Base-by-base conservation (phyloP, 2,329 filamentous ascomycete species). In the Aspergillus pseudotamarii region DNA sequence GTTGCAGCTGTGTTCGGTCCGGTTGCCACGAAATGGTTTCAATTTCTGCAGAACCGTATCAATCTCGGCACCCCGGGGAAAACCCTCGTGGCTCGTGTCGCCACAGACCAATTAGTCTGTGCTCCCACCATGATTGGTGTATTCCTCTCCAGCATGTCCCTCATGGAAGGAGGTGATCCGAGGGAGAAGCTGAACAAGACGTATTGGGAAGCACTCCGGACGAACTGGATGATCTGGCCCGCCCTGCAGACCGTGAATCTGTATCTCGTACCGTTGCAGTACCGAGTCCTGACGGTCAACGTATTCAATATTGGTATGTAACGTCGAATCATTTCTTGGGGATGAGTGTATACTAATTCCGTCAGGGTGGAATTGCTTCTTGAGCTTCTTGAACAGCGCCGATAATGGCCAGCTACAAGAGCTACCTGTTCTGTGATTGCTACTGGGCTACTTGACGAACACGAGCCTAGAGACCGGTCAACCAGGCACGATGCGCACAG, bases 361-460 rank as follows among this genome's bases (percentile, higher is more conserved):
- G 16, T 6, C 34, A 66, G 66, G 66, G 2, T 68, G 66, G 64
- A 68, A 66, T 60, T 68, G 66, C 51, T 68, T 68, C 38, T 46
- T 68, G 62, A 66, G 66, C 36, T 60, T 66, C 14, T 36, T 66
- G 21, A 67, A 64, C 56, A 67, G 55, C 53, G 64, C 58, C 4
- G 43, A 61, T 4, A 32, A 8, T 14, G 14, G 6, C 14, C 28
- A 60, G 11, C 3, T 41, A 16, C 41, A 51, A 21, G 50, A 50
- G 38, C 12, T 46, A 3, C 59, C 53, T 3, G 59, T 41, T 32
- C 2, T 43, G 19, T 61, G 48, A 51, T 32, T 34, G 28, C 28
- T n/a, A 3, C 48, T 34, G 19, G 3, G 10, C 3, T 30, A 50
- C 0, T 48, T 1, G 12, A 19, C 5, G 19, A 9, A 6, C 21